Percentiles rank a stretch among this genome's conserved stretches.
Conservation (phyloP, 768 basidiomycete genomes). For the Tulasnella sp. region DNA sequence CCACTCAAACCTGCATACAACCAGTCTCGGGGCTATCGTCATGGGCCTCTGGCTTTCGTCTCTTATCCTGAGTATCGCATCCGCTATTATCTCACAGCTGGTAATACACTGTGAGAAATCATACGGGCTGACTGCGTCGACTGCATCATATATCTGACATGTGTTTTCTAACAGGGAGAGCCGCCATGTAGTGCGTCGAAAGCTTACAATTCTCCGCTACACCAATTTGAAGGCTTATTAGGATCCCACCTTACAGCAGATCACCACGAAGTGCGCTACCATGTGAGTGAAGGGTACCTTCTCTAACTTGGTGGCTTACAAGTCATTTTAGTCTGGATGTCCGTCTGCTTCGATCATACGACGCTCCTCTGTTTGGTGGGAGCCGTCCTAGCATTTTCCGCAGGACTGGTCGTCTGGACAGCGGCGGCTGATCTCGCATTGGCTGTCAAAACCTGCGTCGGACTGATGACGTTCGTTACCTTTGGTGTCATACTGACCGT, state of each 20-base stretch:
- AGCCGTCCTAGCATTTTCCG: constrained; percentile 12
- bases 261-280: constrained; percentile 13
- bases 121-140: background rate
- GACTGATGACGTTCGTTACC: constrained; percentile 2
- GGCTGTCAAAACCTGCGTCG: background rate
- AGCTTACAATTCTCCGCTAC: background rate
- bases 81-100: constrained; percentile 16
- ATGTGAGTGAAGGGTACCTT: background rate
- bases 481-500: constrained; percentile 13
- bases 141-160: background rate
- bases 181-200: constrained; percentile 9
- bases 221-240: too few relatives aligned
- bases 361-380: constrained; percentile 12
- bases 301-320: background rate
- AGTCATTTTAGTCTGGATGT: background rate
- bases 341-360: constrained; percentile 10
- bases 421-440: background rate
- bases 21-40: background rate
- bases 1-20: background rate
- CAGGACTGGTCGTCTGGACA: constrained; percentile 10
- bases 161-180: background rate
- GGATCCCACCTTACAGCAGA: background rate
- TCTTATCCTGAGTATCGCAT: constrained; percentile 12
- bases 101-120: constrained; percentile 7
- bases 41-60: constrained; percentile 14